Conservation (phyloP, 148 eudicot genomes). For the Rhododendron vialii region DNA sequence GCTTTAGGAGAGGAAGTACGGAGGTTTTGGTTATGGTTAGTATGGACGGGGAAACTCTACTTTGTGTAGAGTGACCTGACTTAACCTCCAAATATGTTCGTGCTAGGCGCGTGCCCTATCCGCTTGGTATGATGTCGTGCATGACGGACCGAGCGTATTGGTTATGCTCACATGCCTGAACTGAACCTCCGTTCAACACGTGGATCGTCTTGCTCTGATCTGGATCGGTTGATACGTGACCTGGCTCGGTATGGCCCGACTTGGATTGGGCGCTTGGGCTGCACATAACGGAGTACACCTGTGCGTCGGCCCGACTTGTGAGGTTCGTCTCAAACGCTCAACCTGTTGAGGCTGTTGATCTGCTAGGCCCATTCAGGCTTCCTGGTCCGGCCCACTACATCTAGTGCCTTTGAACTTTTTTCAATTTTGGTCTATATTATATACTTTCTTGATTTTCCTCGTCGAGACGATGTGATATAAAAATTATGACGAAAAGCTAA, state of each 20-base stretch:
- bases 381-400: not conserved
- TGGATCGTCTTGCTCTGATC: not conserved
- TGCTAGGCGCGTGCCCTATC: not conserved
- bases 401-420: not conserved
- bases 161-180: not conserved
- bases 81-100: not conserved
- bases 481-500: not conserved
- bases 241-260: not conserved
- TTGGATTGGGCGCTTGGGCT: not conserved
- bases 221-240: not conserved
- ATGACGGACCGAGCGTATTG: not conserved
- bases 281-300: not conserved
- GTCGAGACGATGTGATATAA: not conserved
- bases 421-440: not conserved
- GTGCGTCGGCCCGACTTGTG: not conserved
- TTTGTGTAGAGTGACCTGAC: no score
- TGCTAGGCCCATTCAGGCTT: not conserved
- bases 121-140: not conserved
- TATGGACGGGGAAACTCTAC: not conserved
- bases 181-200: not conserved
- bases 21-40: not conserved
- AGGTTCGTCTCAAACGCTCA: not conserved
- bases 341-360: not conserved
- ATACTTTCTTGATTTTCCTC: not conserved
- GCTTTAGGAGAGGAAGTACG: no score